Conservation (phyloP, 225 moss, liverwort and hornwort species). For the Lunularia cruciata region DNA sequence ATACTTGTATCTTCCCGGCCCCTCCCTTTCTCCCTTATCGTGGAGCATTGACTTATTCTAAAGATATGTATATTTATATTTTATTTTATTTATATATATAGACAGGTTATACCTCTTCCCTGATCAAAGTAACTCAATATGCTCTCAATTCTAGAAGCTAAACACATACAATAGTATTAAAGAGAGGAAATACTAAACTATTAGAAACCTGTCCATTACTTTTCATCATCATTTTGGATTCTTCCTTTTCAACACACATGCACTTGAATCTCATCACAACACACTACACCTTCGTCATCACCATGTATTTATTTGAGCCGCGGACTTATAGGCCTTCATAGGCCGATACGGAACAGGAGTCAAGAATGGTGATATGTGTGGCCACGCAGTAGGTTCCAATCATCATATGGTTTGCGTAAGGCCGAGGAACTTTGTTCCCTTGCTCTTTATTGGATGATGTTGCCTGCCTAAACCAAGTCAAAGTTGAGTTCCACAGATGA, state of each 20-base stretch:
- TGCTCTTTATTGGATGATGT: background rate
- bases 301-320: background rate
- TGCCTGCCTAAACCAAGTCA: background rate
- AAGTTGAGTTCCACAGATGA: too few relatives aligned
- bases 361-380: conserved; percentile 1
- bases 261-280: conserved; percentile 6
- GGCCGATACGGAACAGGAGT: too few relatives aligned
- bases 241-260: conserved; percentile 12
- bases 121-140: too few relatives aligned
- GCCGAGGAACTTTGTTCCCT: background rate
- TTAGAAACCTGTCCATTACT: background rate
- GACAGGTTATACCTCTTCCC: too few relatives aligned
- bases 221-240: conserved; percentile 8
- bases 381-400: conserved; percentile 6
- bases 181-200: background rate
- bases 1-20: background rate
- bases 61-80: too few relatives aligned
- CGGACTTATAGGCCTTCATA: background rate
- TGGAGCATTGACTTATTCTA: background rate
- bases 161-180: background rate
- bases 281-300: conserved; percentile 2
- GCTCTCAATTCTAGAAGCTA: background rate
- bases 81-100: too few relatives aligned
- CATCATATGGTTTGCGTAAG: conserved; percentile 12
- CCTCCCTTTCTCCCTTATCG: background rate